Conservation (phyloP, 2,329 filamentous ascomycete genomes). For the Aureobasidium sp. region DNA sequence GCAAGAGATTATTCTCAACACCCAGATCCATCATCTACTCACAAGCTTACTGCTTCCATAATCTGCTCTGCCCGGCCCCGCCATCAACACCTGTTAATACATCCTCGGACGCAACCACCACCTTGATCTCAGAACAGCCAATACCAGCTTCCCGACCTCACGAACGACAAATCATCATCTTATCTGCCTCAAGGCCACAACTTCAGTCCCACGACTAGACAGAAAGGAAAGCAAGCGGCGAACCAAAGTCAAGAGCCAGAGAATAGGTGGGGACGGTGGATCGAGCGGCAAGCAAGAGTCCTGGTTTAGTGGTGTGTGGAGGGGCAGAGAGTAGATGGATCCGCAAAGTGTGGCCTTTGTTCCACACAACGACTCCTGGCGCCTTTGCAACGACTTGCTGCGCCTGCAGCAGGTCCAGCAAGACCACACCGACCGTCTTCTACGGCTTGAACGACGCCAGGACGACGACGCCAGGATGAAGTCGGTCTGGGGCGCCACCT, state of each 20-base stretch:
- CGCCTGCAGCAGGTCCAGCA: constrained; percentile 53
- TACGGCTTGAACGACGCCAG: constrained; percentile 53
- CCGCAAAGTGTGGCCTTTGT: constrained; percentile 55
- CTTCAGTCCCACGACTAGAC: not conserved
- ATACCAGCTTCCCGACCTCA: not conserved
- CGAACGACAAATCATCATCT: not conserved
- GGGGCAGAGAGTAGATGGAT: constrained; percentile 44
- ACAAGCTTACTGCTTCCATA: not conserved
- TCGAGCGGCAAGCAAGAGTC: not conserved
- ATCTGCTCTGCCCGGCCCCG: not conserved
- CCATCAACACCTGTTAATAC: not conserved
- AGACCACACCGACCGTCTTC: constrained; percentile 55
- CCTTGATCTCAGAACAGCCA: not conserved
- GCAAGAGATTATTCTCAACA: not conserved
- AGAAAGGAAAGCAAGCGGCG: not conserved
- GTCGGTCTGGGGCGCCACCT: constrained; percentile 78
- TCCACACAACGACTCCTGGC: constrained; percentile 51
- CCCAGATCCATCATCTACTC: not conserved
- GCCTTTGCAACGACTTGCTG: constrained; percentile 55
- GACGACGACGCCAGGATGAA: constrained; percentile 62
- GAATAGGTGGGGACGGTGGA: not conserved
- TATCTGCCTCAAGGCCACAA: not conserved
- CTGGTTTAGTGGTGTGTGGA: not conserved
- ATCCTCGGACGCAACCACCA: not conserved
- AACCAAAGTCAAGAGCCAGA: not conserved